A percentile compares a stretch with the other conserved stretches of the same genome.
These are phyloP conservation scores for Trichopus zeylanicus DNA, from an alignment of 116 monocot species.

Conservation along the genomic window DNA sequence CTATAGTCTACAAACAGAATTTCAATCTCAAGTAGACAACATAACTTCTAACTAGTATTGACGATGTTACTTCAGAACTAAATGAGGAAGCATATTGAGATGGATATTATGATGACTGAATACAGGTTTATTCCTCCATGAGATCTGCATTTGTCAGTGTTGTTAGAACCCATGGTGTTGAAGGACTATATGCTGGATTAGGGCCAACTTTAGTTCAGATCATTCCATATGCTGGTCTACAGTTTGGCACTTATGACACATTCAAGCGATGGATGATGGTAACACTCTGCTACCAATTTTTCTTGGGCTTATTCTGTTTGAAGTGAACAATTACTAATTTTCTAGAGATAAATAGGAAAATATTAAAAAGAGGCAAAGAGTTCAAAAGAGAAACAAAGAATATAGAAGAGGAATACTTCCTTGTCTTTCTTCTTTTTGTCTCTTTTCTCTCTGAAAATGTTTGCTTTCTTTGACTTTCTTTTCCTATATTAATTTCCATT, in stretches of 20 bases:
- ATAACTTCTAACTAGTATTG: too few species aligned
- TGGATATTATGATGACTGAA: constrained; percentile 3
- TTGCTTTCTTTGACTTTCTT: too few species aligned
- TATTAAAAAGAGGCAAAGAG: too few species aligned
- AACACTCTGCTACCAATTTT: constrained; percentile 10
- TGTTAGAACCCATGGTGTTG: constrained; percentile 57
- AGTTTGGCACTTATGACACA: constrained; percentile 95
- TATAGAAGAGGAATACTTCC: too few species aligned
- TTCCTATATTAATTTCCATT: too few species aligned
- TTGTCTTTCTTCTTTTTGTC: too few species aligned
- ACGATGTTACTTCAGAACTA: too few species aligned
- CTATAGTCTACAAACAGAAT: too few species aligned
- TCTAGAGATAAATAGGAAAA: too few species aligned
- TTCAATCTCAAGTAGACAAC: neutral
- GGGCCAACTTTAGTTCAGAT: constrained; percentile 92
- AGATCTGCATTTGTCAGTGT: constrained; percentile 80
- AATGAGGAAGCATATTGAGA: too few species aligned
- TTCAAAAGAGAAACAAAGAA: too few species aligned
- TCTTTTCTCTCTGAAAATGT: too few species aligned
- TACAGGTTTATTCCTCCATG: constrained; percentile 84
- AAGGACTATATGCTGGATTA: constrained; percentile 80
- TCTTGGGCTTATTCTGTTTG: neutral
- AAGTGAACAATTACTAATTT: neutral
- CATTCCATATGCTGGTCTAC: constrained; percentile 94
- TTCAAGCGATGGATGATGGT: constrained; percentile 97